Percentiles rank a stretch among this genome's conserved stretches.
phyloP scores from a whole-genome alignment of 2,329 filamentous ascomycete species.

The Lecanoromycetidae sp. region DNA sequence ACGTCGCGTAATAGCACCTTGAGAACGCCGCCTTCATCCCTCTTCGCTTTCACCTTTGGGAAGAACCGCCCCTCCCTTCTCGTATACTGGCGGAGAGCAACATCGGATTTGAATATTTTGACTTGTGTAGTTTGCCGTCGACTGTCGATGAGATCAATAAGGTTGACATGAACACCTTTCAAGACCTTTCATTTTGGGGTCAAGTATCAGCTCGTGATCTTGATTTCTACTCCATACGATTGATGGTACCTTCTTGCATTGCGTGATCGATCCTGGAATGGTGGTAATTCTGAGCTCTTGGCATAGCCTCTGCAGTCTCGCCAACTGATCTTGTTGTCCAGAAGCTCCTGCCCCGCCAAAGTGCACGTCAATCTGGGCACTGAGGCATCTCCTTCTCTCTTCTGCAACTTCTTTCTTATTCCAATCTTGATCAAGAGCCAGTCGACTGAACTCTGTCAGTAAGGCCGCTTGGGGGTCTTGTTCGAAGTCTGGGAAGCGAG shows the following conservation, averaged over 20 bases:
- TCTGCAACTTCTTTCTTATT: slow-evolving; percentile 18
- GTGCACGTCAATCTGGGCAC: slow-evolving; percentile 16
- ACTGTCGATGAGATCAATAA: slow-evolving; percentile 24
- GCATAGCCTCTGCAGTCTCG: slow-evolving; percentile 22
- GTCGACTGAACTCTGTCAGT: slow-evolving; percentile 19
- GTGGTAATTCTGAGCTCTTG: slow-evolving; percentile 19
- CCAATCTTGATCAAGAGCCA: slow-evolving; percentile 20
- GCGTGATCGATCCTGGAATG: slow-evolving; percentile 19
- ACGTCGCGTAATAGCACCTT: not conserved
- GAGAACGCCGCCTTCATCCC: not conserved
- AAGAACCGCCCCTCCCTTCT: not conserved
- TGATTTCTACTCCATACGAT: no score
- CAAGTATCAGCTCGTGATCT: no score
- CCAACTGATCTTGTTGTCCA: slow-evolving; percentile 12
- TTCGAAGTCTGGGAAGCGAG: slow-evolving; percentile 16
- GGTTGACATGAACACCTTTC: slow-evolving; percentile 21
- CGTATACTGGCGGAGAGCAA: not conserved
- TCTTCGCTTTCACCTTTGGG: not conserved
- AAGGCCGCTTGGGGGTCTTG: slow-evolving; percentile 14
- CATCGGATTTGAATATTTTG: not conserved
- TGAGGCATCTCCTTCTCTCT: slow-evolving; percentile 20
- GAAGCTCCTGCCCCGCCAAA: not conserved
- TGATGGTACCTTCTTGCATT: slow-evolving; percentile 25
- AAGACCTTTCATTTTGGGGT: no score
- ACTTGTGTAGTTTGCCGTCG: slow-evolving; percentile 13